Conservation (phyloP, 1,284 basidiomycete genomes). For the Ceratobasidium sp. region DNA sequence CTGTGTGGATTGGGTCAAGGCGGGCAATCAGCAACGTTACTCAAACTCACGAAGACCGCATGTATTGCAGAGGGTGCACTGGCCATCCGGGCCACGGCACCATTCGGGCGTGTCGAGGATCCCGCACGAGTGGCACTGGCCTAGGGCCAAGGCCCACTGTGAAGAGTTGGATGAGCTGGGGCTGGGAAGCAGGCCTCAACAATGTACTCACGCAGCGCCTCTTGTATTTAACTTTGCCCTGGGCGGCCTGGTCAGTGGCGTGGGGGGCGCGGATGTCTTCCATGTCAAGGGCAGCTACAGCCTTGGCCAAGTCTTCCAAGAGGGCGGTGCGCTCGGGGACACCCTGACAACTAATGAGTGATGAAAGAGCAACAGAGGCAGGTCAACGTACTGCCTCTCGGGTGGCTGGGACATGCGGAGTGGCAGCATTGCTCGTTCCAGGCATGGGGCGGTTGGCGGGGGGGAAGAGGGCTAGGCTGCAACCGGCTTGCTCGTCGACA, state of each 20-base stretch:
- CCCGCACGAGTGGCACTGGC: slow-evolving; percentile 47
- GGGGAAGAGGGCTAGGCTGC: slow-evolving; percentile 7
- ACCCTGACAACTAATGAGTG: slow-evolving; percentile 12
- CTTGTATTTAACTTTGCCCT: slow-evolving; percentile 48
- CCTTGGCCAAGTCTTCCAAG: slow-evolving; percentile 22
- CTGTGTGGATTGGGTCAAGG: slow-evolving; percentile 29
- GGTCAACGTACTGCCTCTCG: slow-evolving; percentile 35
- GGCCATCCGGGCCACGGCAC: slow-evolving; percentile 50
- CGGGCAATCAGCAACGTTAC: neutral
- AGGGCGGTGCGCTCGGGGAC: slow-evolving; percentile 6
- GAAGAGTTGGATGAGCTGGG: slow-evolving; percentile 8
- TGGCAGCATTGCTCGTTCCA: neutral
- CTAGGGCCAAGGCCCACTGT: slow-evolving; percentile 46
- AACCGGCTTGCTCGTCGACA: neutral
- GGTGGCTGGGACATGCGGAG: neutral
- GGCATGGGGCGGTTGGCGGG: slow-evolving; percentile 26
- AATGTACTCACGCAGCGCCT: slow-evolving; percentile 47
- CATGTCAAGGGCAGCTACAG: slow-evolving; percentile 30
- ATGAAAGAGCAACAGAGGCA: neutral
- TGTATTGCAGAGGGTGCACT: slow-evolving; percentile 50
- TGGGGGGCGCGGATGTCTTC: slow-evolving; percentile 43
- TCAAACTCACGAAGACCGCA: slow-evolving; percentile 49
- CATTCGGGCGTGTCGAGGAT: slow-evolving; percentile 51
- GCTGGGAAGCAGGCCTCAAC: neutral
- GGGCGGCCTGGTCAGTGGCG: neutral